A percentile compares a stretch with the other conserved stretches of the same genome.
phyloP scores from a whole-genome alignment of 768 basidiomycete species.

The Tricholoma terreum region DNA sequence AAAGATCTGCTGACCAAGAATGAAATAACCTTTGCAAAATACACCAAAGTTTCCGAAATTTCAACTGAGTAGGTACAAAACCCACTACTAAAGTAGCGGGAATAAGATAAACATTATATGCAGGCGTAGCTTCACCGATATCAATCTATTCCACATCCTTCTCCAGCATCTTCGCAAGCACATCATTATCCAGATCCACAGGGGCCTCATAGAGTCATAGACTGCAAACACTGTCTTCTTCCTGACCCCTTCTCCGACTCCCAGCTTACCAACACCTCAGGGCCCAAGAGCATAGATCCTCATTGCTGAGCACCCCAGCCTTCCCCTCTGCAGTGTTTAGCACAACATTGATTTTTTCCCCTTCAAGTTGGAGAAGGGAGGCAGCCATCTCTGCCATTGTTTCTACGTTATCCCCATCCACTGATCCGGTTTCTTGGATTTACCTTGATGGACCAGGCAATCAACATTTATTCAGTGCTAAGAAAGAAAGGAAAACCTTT shows the following conservation, averaged over 20 bases:
- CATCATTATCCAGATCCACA: conserved; percentile 59
- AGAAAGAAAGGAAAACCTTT: too few relatives aligned
- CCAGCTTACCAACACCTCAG: conserved; percentile 68
- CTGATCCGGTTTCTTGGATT: conserved; percentile 69
- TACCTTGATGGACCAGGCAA: too few relatives aligned
- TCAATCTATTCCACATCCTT: conserved; percentile 24
- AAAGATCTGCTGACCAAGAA: too few relatives aligned
- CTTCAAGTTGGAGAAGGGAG: conserved; percentile 73
- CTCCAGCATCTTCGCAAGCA: too few relatives aligned
- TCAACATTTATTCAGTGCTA: too few relatives aligned
- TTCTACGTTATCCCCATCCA: conserved; percentile 48
- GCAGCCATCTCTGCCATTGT: conserved; percentile 81
- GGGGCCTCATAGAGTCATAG: conserved; percentile 69
- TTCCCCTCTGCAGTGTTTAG: conserved; percentile 64
- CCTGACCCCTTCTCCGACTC: conserved; percentile 11
- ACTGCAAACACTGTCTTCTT: conserved; percentile 72
- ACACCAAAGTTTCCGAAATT: too few relatives aligned
- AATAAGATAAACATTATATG: too few relatives aligned
- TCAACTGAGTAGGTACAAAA: too few relatives aligned
- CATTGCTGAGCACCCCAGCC: too few relatives aligned
- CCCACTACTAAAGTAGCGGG: too few relatives aligned
- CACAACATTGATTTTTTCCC: conserved; percentile 87
- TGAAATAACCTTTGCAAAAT: too few relatives aligned
- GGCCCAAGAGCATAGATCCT: conserved; percentile 78
- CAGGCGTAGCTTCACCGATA: too few relatives aligned